A percentile compares a stretch with the other conserved stretches of the same genome.
Conservation (phyloP, 2,329 filamentous ascomycete genomes). For the Calonectria leucothoes region DNA sequence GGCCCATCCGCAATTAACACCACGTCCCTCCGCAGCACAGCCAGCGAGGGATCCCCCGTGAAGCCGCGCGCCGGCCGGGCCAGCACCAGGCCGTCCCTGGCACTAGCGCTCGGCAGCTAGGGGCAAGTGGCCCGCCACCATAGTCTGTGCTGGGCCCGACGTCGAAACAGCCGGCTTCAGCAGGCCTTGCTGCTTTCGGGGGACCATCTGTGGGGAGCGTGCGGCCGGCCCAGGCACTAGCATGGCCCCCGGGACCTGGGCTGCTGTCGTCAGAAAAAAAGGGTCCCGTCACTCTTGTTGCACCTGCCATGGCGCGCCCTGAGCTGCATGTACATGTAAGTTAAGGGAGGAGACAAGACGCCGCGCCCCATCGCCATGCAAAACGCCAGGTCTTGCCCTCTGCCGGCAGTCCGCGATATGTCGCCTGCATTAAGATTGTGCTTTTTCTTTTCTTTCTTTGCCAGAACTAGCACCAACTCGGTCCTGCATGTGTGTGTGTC, state of each 20-base stretch:
- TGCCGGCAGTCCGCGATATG: not conserved
- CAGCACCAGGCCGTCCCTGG: not conserved
- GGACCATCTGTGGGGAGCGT: slow-evolving; percentile 16
- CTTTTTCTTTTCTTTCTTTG: not conserved
- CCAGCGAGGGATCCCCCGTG: not conserved
- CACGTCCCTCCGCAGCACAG: not conserved
- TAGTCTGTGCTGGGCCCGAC: slow-evolving; percentile 17
- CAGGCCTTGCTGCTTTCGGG: slow-evolving; percentile 26
- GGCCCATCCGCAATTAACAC: not conserved
- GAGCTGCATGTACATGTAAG: slow-evolving; percentile 1
- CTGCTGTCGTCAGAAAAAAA: slow-evolving; percentile 7
- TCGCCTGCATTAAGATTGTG: not conserved
- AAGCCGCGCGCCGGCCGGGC: not conserved
- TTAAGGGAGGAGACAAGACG: not conserved
- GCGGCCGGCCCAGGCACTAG: not conserved
- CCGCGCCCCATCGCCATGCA: not conserved
- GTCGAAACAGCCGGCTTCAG: slow-evolving; percentile 35
- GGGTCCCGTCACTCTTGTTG: not conserved
- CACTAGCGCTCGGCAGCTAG: slow-evolving; percentile 21
- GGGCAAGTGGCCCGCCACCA: slow-evolving; percentile 10
- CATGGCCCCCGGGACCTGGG: not conserved
- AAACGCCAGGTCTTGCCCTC: not conserved
- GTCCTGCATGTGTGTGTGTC: not conserved
- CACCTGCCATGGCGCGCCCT: not conserved
- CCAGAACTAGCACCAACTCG: not conserved